Evolutionary conservation across 2,329 filamentous ascomycete species (phyloP).

Genomic region (Beauveria pseudobassiana): DNA sequence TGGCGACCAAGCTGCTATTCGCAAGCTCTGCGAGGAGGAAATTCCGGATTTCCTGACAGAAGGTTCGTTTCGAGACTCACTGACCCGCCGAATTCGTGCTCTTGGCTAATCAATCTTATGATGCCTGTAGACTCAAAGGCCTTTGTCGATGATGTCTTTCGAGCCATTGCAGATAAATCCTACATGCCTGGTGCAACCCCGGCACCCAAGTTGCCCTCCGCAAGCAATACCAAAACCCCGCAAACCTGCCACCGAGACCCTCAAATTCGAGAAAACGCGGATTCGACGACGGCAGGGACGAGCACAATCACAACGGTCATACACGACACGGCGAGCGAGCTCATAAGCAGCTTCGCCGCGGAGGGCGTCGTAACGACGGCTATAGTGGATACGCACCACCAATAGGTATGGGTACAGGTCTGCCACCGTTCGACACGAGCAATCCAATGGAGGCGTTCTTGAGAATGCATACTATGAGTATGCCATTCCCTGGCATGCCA

Average conservation of each 20-base stretch:
- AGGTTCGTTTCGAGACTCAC: slow-evolving; percentile 26
- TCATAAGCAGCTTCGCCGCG: slow-evolving; percentile 54
- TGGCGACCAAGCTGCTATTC: slow-evolving; percentile 55
- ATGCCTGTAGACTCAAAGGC: slow-evolving; percentile 26
- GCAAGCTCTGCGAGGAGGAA: slow-evolving; percentile 61
- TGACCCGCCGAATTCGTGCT: too few relatives aligned
- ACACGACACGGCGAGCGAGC: slow-evolving; percentile 32
- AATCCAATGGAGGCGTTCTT: slow-evolving; percentile 55
- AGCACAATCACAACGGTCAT: slow-evolving; percentile 15
- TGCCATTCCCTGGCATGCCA: slow-evolving; percentile 34
- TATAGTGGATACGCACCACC: slow-evolving; percentile 9
- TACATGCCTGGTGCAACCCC: slow-evolving; percentile 50
- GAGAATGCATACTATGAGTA: slow-evolving; percentile 52
- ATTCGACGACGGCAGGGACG: slow-evolving; percentile 23
- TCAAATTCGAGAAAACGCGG: slow-evolving; percentile 27
- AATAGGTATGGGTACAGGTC: slow-evolving; percentile 8
- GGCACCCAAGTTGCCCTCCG: slow-evolving; percentile 23
- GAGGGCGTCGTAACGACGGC: slow-evolving; percentile 29
- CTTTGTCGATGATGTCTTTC: slow-evolving; percentile 67
- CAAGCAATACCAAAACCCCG: slow-evolving; percentile 10
- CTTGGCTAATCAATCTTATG: not conserved
- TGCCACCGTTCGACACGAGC: slow-evolving; percentile 48
- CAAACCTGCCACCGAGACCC: slow-evolving; percentile 14
- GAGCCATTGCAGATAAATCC: slow-evolving; percentile 53
- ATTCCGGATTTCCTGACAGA: slow-evolving; percentile 70